Percentiles rank a stretch among this genome's conserved stretches.
Conservation (phyloP, 768 basidiomycete genomes). For the Sporobolomyces roseus region DNA sequence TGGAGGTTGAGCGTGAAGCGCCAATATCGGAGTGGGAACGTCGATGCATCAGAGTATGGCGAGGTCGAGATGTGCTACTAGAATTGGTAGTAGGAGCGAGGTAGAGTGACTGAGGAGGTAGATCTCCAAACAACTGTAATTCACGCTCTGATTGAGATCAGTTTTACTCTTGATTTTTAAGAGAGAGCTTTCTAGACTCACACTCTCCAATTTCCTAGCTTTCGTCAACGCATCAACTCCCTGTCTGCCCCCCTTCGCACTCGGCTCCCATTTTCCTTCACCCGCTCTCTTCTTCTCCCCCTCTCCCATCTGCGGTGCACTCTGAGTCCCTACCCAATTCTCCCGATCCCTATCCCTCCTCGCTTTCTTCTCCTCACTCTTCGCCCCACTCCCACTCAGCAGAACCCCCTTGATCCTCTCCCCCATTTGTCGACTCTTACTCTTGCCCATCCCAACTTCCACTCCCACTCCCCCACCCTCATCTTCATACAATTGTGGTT, state of each 20-base stretch:
- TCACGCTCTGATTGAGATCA: too few species aligned
- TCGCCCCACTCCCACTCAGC: background rate
- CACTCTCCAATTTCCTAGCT: conserved; percentile 40
- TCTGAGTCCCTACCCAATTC: background rate
- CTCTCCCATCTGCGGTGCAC: background rate
- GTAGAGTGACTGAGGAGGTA: conserved; percentile 29
- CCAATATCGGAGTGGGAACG: conserved; percentile 18
- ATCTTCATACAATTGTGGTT: conserved; percentile 5
- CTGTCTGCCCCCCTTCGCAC: background rate
- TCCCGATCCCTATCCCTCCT: background rate
- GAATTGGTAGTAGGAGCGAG: background rate
- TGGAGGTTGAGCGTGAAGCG: background rate
- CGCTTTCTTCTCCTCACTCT: background rate
- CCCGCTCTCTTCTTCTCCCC: background rate
- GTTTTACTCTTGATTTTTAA: too few species aligned
- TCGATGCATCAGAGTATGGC: background rate
- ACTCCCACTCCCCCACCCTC: background rate
- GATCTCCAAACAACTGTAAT: conserved; percentile 32
- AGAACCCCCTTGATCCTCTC: conserved; percentile 8
- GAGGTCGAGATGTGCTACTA: background rate
- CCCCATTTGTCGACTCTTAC: background rate
- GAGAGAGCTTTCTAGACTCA: too few species aligned
- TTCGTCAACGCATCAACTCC: conserved; percentile 22
- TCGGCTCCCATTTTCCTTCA: too few species aligned
- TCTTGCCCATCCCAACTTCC: background rate